Conservation (phyloP, 2,329 filamentous ascomycete genomes). For the Hypomyces perniciosus region DNA sequence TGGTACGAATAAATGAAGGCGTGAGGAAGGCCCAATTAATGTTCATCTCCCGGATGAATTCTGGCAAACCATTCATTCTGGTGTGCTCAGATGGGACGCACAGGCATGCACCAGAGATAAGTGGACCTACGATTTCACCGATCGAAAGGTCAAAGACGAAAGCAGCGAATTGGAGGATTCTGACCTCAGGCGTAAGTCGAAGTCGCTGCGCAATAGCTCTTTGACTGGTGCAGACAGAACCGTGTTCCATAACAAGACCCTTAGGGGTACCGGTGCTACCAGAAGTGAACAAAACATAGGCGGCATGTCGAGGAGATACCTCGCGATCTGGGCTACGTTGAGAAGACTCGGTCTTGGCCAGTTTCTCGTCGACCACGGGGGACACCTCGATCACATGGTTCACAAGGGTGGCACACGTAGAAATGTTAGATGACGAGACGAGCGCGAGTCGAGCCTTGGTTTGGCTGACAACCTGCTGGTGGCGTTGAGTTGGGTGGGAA, state of each 20-base stretch:
- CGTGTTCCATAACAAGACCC: slow-evolving; percentile 10
- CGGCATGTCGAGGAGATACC: slow-evolving; percentile 3
- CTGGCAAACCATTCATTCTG: slow-evolving; percentile 7
- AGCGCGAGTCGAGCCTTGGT: slow-evolving; percentile 5
- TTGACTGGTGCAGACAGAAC: slow-evolving; percentile 5
- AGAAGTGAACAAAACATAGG: slow-evolving; percentile 7
- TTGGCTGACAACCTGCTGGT: slow-evolving; percentile 5
- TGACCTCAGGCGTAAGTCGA: neutral
- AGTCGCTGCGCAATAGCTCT: slow-evolving; percentile 1
- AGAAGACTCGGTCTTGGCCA: neutral
- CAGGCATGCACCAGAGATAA: slow-evolving; percentile 5
- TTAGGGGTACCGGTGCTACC: slow-evolving; percentile 7
- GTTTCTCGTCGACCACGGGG: neutral
- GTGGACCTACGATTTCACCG: slow-evolving; percentile 5
- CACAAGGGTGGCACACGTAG: neutral
- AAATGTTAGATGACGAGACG: neutral
- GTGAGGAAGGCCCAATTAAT: slow-evolving; percentile 11
- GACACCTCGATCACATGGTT: slow-evolving; percentile 1
- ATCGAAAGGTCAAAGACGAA: slow-evolving; percentile 12
- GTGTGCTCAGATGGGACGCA: slow-evolving; percentile 9
- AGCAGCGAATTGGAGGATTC: slow-evolving; percentile 6
- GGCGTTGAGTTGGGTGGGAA: slow-evolving; percentile 3
- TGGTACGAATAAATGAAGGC: slow-evolving; percentile 5
- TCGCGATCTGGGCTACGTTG: neutral
- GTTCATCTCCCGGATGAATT: slow-evolving; percentile 2